Evolutionary conservation across 1,284 basidiomycete genomes (phyloP).

Genomic region (Microbotryum intermedium): DNA sequence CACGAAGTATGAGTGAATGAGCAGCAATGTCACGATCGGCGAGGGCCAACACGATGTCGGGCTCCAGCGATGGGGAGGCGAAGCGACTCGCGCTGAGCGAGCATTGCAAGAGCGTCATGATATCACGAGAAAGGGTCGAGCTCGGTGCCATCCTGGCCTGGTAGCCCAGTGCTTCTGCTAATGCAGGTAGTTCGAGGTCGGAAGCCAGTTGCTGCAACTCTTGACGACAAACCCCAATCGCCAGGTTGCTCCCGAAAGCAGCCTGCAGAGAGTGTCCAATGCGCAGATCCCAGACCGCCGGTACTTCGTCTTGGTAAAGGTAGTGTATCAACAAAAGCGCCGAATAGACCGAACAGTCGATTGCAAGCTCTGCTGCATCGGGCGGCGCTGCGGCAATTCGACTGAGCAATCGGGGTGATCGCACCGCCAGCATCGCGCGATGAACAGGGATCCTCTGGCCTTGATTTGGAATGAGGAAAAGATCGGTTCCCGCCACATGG

Average conservation of each 20-base stretch:
- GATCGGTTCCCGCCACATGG: slow-evolving; percentile 52
- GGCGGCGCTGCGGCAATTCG: slow-evolving; percentile 6
- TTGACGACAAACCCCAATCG: not conserved
- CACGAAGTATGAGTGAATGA: slow-evolving; percentile 68
- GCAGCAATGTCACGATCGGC: slow-evolving; percentile 59
- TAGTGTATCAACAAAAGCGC: slow-evolving; percentile 73
- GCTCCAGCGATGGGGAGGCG: slow-evolving; percentile 36
- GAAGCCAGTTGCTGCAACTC: slow-evolving; percentile 54
- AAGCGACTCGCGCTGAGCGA: slow-evolving; percentile 4
- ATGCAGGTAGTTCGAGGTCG: slow-evolving; percentile 43
- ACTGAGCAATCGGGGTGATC: slow-evolving; percentile 49
- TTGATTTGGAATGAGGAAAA: slow-evolving; percentile 45
- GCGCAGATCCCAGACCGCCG: slow-evolving; percentile 77
- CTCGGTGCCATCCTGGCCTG: slow-evolving; percentile 39
- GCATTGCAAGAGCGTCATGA: slow-evolving; percentile 46
- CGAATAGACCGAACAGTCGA: slow-evolving; percentile 54
- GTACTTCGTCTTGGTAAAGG: slow-evolving; percentile 74
- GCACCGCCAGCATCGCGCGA: slow-evolving; percentile 54
- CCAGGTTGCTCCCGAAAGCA: no score
- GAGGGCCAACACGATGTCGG: slow-evolving; percentile 69
- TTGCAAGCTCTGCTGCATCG: slow-evolving; percentile 31
- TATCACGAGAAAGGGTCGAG: slow-evolving; percentile 48
- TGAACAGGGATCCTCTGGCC: slow-evolving; percentile 55
- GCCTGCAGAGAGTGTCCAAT: slow-evolving; percentile 47
- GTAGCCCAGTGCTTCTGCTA: slow-evolving; percentile 3